Evolutionary conservation across 2,329 filamentous ascomycete species (phyloP), one percentile per base, ranked within the genome.

Genomic region (Akanthomyces lecanii): DNA sequence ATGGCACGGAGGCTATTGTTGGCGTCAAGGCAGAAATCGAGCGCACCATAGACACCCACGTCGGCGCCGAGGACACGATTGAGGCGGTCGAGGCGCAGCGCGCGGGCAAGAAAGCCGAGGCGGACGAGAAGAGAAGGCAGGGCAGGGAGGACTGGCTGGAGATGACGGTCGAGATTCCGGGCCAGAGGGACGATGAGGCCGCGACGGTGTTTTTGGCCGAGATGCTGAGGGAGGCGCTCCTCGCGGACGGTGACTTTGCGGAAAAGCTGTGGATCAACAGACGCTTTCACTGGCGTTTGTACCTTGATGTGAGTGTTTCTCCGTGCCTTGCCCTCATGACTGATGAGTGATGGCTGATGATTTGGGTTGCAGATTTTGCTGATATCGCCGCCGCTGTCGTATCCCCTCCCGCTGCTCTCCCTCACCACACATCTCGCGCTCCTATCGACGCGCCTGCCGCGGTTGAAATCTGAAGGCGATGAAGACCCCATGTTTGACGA

Each of bases 401-500:
- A 98, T 71, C 95, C 95, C 0, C 87, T 98, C 8, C 94, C 94
- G 1, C 85, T 99, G 12, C 87, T 99, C 48, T 97, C 92, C 38
- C 84, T 98, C 64, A 96, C 95, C 23, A 94, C 91, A 54, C 93
- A 99, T 74, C 88, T 99, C 65, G 95, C 95, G 3, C 89, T 99
- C 53, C 87, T 97, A 66, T 88, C 91, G 36, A 94, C 95, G 7
- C 88, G 90, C 66, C 82, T 98, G 3, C 95, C 95, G 8, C 85
- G 87, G 30, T 82, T 97, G 58, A 91, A 91, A 73, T 97, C 93
- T 1, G 90, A 96, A 75, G 85, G 86, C 63, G 94, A 98, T 77
- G 95, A 99, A 78, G 95, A 99, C 70, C 95, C 95, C 14, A 88
- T 97, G 73, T 99, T 99, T 77, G 90, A 97, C 78, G 95, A 99